phyloP scores from a whole-genome alignment of 108 stramenopile species.

The Pinguiococcus pyrenoidosus region DNA sequence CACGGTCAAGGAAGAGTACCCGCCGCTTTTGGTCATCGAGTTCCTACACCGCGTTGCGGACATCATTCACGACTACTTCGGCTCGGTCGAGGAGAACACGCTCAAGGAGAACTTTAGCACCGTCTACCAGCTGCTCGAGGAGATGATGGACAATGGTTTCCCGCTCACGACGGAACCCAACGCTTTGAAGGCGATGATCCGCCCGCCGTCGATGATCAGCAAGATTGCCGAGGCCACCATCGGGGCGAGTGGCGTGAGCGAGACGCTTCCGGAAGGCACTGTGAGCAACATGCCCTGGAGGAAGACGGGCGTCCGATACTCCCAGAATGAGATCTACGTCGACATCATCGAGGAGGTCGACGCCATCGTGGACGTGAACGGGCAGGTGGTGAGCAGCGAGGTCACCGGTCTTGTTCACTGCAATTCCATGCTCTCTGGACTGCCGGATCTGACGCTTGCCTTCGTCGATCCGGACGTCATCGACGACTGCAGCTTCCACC shows the following conservation, averaged over 20 bases:
- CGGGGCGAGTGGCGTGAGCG: background rate
- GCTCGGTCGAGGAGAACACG: slow-evolving; percentile 69
- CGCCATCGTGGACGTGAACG: slow-evolving; percentile 69
- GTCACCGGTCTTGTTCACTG: slow-evolving; percentile 77
- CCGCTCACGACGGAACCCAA: slow-evolving; percentile 97
- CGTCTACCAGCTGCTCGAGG: slow-evolving; percentile 90
- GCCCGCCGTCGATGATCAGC: slow-evolving; percentile 71
- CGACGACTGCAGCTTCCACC: slow-evolving; percentile 94
- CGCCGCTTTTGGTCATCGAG: slow-evolving; percentile 75
- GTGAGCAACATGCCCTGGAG: slow-evolving; percentile 96
- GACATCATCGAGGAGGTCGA: slow-evolving; percentile 94
- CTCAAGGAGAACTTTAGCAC: slow-evolving; percentile 93
- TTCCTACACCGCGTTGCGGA: slow-evolving; percentile 86
- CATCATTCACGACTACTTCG: slow-evolving; percentile 87
- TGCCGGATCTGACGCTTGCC: slow-evolving; percentile 81
- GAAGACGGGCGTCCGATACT: slow-evolving; percentile 71
- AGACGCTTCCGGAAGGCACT: slow-evolving; percentile 42
- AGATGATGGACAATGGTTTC: slow-evolving; percentile 96
- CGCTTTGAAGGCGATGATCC: slow-evolving; percentile 85
- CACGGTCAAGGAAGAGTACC: slow-evolving; percentile 63
- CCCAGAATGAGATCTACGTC: slow-evolving; percentile 91
- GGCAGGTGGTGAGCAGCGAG: slow-evolving; percentile 69
- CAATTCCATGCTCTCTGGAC: slow-evolving; percentile 73
- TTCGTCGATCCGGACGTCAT: slow-evolving; percentile 74
- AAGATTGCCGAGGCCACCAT: slow-evolving; percentile 15